Evolutionary conservation across 1,139 yeast species (phyloP).

Genomic region (Nematodospora anomalae): DNA sequence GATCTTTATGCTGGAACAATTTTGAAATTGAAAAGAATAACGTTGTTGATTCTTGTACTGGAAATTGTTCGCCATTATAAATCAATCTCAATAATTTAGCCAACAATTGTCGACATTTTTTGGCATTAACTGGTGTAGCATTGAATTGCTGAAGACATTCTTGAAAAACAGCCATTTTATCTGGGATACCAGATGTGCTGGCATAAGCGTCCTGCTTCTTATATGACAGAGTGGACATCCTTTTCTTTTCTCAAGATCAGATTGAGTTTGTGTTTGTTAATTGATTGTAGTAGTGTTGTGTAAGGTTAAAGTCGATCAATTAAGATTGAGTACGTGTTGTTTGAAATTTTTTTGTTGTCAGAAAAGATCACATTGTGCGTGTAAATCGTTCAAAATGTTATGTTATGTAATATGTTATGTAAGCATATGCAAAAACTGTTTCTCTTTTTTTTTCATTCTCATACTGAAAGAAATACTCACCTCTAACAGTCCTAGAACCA

Average conservation of each 20-base stretch:
- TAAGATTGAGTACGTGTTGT: conserved; percentile 1
- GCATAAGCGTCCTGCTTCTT: conserved; percentile 77
- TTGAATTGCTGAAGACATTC: conserved; percentile 93
- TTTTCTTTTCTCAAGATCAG: not conserved
- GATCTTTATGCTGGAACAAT: conserved; percentile 90
- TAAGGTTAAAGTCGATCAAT: conserved; percentile 1
- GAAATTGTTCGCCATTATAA: conserved; percentile 85
- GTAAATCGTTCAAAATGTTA: no score
- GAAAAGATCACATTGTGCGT: not conserved
- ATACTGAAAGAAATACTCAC: no score
- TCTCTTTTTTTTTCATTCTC: no score
- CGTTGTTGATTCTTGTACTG: conserved; percentile 86
- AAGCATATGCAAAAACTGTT: no score
- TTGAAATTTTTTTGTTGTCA: not conserved
- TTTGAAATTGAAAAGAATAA: conserved; percentile 92
- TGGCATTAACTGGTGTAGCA: conserved; percentile 86
- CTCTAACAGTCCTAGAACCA: no score
- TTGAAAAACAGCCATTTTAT: conserved; percentile 96
- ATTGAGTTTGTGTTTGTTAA: not conserved
- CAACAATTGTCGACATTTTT: conserved; percentile 76
- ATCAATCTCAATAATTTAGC: conserved; percentile 72
- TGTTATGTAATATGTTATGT: no score
- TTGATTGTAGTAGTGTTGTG: conserved; percentile 1
- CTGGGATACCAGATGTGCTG: conserved; percentile 63
- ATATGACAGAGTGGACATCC: conserved; percentile 78